These are phyloP conservation scores for Serendipita sp. DNA, from an alignment of 768 basidiomycete genomes.

Conservation along the genomic window DNA sequence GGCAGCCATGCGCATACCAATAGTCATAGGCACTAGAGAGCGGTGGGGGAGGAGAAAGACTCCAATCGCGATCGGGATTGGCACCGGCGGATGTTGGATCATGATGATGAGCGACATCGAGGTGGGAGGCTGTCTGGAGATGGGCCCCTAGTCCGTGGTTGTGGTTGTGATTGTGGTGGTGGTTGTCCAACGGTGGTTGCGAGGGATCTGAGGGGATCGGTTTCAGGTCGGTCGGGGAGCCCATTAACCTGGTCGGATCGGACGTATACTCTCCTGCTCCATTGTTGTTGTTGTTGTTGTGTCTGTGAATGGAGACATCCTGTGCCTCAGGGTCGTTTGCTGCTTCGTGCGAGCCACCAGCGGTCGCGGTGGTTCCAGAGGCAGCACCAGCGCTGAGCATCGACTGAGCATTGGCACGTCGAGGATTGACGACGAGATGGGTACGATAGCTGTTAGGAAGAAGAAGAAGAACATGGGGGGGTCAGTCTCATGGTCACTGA, in stretches of 20 bases:
- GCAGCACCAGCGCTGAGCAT: neutral
- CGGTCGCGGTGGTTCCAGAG: neutral
- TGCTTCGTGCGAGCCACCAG: neutral
- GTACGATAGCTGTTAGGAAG: neutral
- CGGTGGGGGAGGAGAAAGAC: neutral
- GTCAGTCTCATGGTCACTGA: neutral
- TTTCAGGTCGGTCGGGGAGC: neutral
- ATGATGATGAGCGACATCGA: neutral
- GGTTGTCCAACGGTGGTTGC: neutral
- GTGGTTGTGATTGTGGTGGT: neutral
- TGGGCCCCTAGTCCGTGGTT: neutral
- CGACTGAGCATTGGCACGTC: neutral
- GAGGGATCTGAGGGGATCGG: neutral
- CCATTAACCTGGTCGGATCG: neutral
- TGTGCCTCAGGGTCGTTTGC: neutral
- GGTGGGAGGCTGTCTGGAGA: neutral
- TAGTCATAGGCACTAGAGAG: constrained; percentile 4
- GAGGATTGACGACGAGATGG: constrained; percentile 5
- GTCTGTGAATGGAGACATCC: neutral
- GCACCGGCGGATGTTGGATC: neutral
- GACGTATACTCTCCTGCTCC: neutral
- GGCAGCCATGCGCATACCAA: constrained; percentile 6
- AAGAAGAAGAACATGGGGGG: neutral
- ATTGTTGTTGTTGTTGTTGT: neutral
- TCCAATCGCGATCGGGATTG: neutral